Evolutionary conservation across 306 rosid genomes (phyloP).

Genomic region (Ammopiptanthus mongolicus): DNA sequence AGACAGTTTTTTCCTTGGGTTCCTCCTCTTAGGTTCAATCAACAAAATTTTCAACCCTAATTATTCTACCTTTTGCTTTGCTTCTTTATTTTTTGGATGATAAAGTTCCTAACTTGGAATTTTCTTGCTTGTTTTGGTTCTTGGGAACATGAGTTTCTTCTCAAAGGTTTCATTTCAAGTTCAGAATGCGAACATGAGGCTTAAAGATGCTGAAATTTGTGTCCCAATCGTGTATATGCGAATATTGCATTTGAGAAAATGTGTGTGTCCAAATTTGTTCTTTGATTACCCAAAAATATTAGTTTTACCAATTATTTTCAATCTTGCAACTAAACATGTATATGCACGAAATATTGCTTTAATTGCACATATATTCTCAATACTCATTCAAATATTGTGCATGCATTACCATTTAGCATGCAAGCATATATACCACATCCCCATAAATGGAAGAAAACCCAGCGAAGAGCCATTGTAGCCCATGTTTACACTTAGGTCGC

Average conservation of each 20-base stretch:
- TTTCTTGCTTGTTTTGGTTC: neutral
- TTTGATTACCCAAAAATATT: too few relatives aligned
- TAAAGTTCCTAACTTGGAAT: neutral
- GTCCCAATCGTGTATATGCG: conserved; percentile 88
- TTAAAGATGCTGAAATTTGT: conserved; percentile 77
- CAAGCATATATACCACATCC: too few relatives aligned
- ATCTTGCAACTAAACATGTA: too few relatives aligned
- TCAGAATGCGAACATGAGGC: conserved; percentile 61
- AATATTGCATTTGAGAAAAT: conserved; percentile 83
- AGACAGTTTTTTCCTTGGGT: neutral
- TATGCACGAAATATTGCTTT: too few relatives aligned
- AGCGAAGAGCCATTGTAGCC: too few relatives aligned
- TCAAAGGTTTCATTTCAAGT: neutral
- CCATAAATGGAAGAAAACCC: too few relatives aligned
- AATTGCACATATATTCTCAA: too few relatives aligned
- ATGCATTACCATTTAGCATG: too few relatives aligned
- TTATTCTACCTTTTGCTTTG: neutral
- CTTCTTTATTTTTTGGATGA: neutral
- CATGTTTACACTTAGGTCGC: too few relatives aligned
- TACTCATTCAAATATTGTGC: too few relatives aligned
- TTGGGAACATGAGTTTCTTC: neutral
- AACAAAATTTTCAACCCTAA: conserved; percentile 19
- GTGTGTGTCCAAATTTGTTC: too few relatives aligned
- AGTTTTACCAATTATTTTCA: too few relatives aligned
- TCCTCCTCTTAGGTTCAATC: neutral